A percentile compares a stretch with the other conserved stretches of the same genome.
phyloP scores from a whole-genome alignment of 129 eudicot species.

The Chrysanthemum lavandulifolium region DNA sequence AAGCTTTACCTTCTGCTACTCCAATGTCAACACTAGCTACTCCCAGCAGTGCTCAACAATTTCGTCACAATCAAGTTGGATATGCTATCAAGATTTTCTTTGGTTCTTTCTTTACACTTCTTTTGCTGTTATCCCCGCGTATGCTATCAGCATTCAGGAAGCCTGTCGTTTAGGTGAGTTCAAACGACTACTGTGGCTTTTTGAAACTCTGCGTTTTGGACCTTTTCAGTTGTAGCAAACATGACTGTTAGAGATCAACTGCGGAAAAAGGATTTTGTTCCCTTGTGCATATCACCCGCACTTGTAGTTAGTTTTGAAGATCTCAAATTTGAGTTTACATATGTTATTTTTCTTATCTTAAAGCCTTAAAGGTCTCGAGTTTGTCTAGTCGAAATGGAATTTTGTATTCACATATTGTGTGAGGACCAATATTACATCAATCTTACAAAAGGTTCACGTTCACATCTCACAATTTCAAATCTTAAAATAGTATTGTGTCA shows the following conservation, averaged over 20 bases:
- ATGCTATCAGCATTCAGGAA: constrained; percentile 11
- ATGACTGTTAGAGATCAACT: background rate
- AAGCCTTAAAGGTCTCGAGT: too few species aligned
- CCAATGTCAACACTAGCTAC: constrained; percentile 31
- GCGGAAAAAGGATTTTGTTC: background rate
- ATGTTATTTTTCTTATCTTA: too few species aligned
- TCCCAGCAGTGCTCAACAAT: constrained; percentile 6
- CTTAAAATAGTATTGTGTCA: too few species aligned
- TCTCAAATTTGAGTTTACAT: too few species aligned
- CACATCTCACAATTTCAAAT: too few species aligned
- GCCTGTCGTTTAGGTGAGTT: background rate
- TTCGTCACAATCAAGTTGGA: constrained; percentile 2
- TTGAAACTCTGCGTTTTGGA: background rate
- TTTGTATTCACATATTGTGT: too few species aligned
- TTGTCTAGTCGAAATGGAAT: too few species aligned
- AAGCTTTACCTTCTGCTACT: constrained; percentile 80
- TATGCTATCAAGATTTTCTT: constrained; percentile 12
- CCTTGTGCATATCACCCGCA: background rate
- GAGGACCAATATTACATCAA: too few species aligned
- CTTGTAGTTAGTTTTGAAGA: too few species aligned
- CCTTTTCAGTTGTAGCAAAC: background rate
- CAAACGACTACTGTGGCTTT: background rate
- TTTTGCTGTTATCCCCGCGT: constrained; percentile 2
- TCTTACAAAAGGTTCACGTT: too few species aligned
- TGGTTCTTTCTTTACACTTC: constrained; percentile 1